These are phyloP conservation scores for Anthracocystis walkeri DNA, from an alignment of 1,284 basidiomycete species.

Conservation along the genomic window DNA sequence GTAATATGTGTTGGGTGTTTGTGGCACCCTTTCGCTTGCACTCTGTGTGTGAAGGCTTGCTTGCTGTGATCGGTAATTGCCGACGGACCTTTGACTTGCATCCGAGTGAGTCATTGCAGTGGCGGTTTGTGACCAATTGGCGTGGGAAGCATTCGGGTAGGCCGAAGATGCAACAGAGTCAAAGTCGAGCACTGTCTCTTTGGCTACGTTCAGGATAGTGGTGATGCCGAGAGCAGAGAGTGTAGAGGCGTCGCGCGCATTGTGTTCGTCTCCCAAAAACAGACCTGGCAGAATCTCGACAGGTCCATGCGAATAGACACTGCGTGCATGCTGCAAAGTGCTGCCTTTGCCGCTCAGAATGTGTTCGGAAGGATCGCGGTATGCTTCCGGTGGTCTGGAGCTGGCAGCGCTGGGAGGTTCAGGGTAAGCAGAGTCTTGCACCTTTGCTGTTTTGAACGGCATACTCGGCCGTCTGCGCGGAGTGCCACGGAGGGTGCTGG, in stretches of 20 bases:
- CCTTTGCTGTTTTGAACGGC: conserved; percentile 43
- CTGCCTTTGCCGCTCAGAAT: conserved; percentile 64
- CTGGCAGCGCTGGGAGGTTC: conserved; percentile 34
- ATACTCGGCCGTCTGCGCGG: conserved; percentile 60
- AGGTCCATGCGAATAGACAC: conserved; percentile 82
- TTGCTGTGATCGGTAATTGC: conserved; percentile 3
- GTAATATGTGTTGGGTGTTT: conserved; percentile 34
- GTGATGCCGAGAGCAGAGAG: conserved; percentile 81
- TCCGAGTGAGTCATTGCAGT: conserved; percentile 6
- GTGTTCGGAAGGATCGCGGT: conserved; percentile 62
- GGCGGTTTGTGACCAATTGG: conserved; percentile 19
- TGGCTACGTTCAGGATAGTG: conserved; percentile 92
- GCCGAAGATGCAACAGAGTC: conserved; percentile 4
- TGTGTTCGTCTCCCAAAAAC: conserved; percentile 94
- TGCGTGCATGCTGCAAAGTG: conserved; percentile 62
- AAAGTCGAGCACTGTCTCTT: conserved; percentile 71
- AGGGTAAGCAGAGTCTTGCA: conserved; percentile 11
- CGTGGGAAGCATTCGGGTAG: conserved; percentile 12
- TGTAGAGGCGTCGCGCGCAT: conserved; percentile 81
- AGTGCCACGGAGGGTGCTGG: conserved; percentile 63
- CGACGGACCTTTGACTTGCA: neutral
- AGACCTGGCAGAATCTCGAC: conserved; percentile 88
- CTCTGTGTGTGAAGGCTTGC: neutral
- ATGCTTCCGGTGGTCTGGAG: conserved; percentile 55
- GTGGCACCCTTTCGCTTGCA: conserved; percentile 12